These are phyloP conservation scores for Rosa lucieae DNA, from an alignment of 306 rosid genomes.

Conservation along the genomic window DNA sequence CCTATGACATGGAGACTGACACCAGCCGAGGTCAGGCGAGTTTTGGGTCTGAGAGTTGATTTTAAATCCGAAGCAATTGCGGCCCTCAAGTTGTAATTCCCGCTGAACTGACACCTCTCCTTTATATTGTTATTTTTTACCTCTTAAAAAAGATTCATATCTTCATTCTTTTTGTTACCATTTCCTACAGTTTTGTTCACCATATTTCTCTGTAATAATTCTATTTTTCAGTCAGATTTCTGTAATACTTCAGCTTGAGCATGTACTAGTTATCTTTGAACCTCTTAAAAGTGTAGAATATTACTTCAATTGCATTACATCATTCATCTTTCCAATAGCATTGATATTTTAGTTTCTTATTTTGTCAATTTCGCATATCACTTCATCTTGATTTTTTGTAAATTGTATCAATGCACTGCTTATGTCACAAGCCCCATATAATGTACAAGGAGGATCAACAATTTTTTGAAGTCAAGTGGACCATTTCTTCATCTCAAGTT, in stretches of 20 bases:
- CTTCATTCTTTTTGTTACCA: constrained; percentile 23
- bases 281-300: constrained; percentile 3
- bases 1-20: constrained; percentile 99
- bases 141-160: not conserved
- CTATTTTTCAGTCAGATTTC: no score
- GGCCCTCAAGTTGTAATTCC: not conserved
- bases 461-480: not conserved
- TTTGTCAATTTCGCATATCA: not conserved
- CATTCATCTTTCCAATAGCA: no score
- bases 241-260: no score
- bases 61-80: not conserved
- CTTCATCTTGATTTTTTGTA: not conserved
- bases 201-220: not conserved
- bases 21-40: constrained; percentile 96
- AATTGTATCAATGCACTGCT: not conserved
- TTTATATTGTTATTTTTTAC: not conserved
- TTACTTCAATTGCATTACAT: not conserved
- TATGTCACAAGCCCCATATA: not conserved
- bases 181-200: constrained; percentile 11
- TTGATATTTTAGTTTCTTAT: not conserved
- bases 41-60: constrained; percentile 37
- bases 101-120: not conserved
- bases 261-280: not conserved
- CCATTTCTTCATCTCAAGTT: no score
- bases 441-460: not conserved